These are phyloP conservation scores for Xylaria grammica DNA, from an alignment of 495 filamentous ascomycete genomes.

Conservation along the genomic window DNA sequence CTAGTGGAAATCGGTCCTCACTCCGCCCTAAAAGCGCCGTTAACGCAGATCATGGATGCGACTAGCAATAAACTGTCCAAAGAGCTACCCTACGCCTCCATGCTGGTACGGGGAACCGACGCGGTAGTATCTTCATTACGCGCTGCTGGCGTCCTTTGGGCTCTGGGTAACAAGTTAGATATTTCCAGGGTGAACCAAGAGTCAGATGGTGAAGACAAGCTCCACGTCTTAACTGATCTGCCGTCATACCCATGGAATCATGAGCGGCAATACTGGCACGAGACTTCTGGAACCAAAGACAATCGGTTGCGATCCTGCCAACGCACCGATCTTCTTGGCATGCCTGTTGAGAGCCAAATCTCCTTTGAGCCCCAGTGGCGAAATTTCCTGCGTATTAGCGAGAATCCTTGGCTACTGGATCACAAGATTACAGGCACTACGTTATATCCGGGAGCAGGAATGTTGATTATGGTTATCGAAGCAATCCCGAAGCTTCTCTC, in stretches of 20 bases:
- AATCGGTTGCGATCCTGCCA: conserved; percentile 47
- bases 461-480: conserved; percentile 56
- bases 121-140: conserved; percentile 35
- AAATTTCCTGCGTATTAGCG: conserved; percentile 40
- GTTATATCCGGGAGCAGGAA: conserved; percentile 56
- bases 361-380: conserved; percentile 48
- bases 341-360: conserved; percentile 33
- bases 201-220: conserved; percentile 22
- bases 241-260: conserved; percentile 54
- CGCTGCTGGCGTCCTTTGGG: conserved; percentile 40
- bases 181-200: conserved; percentile 41
- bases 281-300: conserved; percentile 44
- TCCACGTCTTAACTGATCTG: conserved; percentile 35
- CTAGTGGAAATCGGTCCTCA: conserved; percentile 38
- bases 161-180: conserved; percentile 44
- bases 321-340: conserved; percentile 53
- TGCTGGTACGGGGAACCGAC: conserved; percentile 39
- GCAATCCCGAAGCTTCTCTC: conserved; percentile 48
- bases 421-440: conserved; percentile 48
- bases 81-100: conserved; percentile 32
- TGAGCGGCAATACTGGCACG: conserved; percentile 45
- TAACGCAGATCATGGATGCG: conserved; percentile 52
- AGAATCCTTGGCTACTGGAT: conserved; percentile 55
- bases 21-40: conserved; percentile 53
- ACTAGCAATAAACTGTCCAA: neutral